Base-by-base conservation (phyloP, 306 rosid species). In the Trichosanthes cucumerina region DNA sequence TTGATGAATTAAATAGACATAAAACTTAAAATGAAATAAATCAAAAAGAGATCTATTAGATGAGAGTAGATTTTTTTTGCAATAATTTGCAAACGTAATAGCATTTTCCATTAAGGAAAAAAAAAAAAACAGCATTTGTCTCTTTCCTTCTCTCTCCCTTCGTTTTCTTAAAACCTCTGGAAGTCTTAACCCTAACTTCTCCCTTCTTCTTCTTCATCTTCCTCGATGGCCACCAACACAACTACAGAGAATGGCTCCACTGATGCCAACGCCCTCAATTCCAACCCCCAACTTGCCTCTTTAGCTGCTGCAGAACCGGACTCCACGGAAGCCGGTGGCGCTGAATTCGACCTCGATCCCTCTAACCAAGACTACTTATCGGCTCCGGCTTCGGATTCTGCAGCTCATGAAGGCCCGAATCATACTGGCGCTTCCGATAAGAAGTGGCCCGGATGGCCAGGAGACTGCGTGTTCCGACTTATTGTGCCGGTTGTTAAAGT, bases 361-460 rank as follows among this genome's bases (percentile, higher is more conserved):
- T 60, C 59, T 11, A 79, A 75, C 70, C 58, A 82, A 16, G 86
- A 74, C 72, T n/a, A 79, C 18, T 80, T 75, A 19, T 21, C 77
- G 8, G 77, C 52, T 18, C 65, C 81, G n/a, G 33, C 76, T 31
- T 16, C 71, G 34, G 85, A 82, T 18, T 15, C 73, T n/a, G 47
- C 76, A 10, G 78, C 81, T 26, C 69, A 33, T 24, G 76, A 79
- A 54, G 31, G 84, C 6, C 16, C 59, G 24, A 36, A 77, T 4
- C 36, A 23, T 16, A 6, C 57, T 63, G 64, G 52, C 44, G 49
- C 63, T 16, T 57, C 85, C 24, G 98, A 91, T 54, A 91, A 87
- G 38, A 83, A 83, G 62, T 93, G 99, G 99, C 98, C 98, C 0
- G 99, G 99, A 2, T 96, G 99, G 98, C 98, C 97, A 0, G 99